Base-by-base conservation (phyloP, 805 yeast species). In the Saccharomycopsis malanga region DNA sequence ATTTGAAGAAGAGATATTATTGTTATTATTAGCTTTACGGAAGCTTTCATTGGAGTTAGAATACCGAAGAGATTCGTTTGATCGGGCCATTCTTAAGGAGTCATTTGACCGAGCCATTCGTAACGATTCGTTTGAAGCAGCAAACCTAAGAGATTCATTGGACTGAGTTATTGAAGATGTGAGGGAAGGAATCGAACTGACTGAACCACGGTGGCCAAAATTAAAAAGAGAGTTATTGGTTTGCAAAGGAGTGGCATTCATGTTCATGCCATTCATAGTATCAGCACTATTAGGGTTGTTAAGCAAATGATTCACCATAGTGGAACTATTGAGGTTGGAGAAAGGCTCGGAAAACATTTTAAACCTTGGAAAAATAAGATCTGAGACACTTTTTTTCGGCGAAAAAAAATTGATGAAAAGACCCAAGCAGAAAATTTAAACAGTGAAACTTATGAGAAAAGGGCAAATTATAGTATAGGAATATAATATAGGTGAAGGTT, bases 201-300 rank as follows among this genome's bases (percentile, higher is more conserved):
- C 50, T 7, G 53, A 49, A 18, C 37, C 41, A 12, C 53, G 22
- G 21, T 49, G 53, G 6, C 79, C 39, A 78, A 74, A 64, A 74
- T 76, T 49, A 87, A 81, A 57, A 79, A 84, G 3, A 87, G 87
- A 2, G 81, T 82, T 58, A 81, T 86, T n/a, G 77, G 79, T 56
- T 67, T 80, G 46, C 81, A 76, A 53, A 76, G 81, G 43, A 18
- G 27, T 24, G 4, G 22, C 6, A 10, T 10, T 10, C 9, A 12
- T 7, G 17, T 9, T 32, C 6, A 12, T 32, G 7, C 18, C 18
- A 12, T 27, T 27, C 7, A 9, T 27, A 12, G 12, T 27, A 12
- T 27, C 12, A 27, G 30, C 30, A 12, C 30, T 27, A n/a, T 32
- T 32, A 10, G 36, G 36, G 30, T 27, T 27, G 12, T 27, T 27